phyloP scores from a whole-genome alignment of 768 basidiomycete species.

The Boletus subcaerulescens region DNA sequence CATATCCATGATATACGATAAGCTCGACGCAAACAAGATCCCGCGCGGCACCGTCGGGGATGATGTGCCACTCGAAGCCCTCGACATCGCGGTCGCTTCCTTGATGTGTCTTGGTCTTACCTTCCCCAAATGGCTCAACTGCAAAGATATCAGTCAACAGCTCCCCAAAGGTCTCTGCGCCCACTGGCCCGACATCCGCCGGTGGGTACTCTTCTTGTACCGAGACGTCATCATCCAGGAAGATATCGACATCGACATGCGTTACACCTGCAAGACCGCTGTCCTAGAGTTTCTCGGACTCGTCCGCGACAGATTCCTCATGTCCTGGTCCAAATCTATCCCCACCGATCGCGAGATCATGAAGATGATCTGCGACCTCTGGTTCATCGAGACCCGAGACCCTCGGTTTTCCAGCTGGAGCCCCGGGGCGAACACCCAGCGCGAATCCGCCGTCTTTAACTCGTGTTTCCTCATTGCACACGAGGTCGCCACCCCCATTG shows the following conservation, averaged over 20 bases:
- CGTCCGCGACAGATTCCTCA: conserved; percentile 22
- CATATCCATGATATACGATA: conserved; percentile 18
- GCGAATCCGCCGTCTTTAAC: conserved; percentile 31
- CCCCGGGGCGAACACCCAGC: conserved; percentile 10
- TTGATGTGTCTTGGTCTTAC: conserved; percentile 22
- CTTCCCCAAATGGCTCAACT: conserved; percentile 23
- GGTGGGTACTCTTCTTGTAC: conserved; percentile 27
- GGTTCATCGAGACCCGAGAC: conserved; percentile 27
- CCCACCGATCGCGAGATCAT: conserved; percentile 26
- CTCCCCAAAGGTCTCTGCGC: conserved; percentile 15
- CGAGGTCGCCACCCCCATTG: conserved; percentile 15
- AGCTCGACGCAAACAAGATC: conserved; percentile 20
- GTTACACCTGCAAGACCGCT: conserved; percentile 23
- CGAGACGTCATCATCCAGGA: conserved; percentile 8
- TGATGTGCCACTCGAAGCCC: background rate
- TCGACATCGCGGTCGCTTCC: conserved; percentile 14
- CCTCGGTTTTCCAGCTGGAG: conserved; percentile 23
- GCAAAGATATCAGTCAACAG: conserved; percentile 7
- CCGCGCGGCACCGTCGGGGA: conserved; percentile 8
- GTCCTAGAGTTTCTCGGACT: conserved; percentile 28
- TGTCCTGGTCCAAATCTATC: conserved; percentile 26
- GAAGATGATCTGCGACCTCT: conserved; percentile 27
- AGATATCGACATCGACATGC: conserved; percentile 5
- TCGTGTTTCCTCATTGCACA: conserved; percentile 27
- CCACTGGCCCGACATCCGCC: conserved; percentile 26